A percentile compares a stretch with the other conserved stretches of the same genome.
Evolutionary conservation across 495 filamentous ascomycete genomes (phyloP).

Genomic region (Hypoxylon trugodes): DNA sequence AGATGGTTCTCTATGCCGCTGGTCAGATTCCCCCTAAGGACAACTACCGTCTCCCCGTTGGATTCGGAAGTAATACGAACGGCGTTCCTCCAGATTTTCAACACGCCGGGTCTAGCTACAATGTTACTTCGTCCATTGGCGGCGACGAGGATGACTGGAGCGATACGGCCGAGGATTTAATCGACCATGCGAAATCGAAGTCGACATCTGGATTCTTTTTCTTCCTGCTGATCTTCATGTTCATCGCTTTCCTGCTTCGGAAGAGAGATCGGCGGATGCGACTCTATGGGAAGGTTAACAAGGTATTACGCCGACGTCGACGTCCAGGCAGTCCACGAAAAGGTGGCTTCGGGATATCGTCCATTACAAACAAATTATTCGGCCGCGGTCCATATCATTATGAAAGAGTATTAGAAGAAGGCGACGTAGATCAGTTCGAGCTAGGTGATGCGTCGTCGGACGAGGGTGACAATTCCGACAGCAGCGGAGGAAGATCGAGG

Average conservation of each 20-base stretch:
- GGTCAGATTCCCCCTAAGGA: slow-evolving; percentile 77
- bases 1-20: slow-evolving; percentile 96
- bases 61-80: slow-evolving; percentile 83
- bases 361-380: slow-evolving; percentile 65
- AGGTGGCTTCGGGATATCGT: slow-evolving; percentile 63
- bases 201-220: slow-evolving; percentile 81
- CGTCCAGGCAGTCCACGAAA: slow-evolving; percentile 63
- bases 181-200: slow-evolving; percentile 71
- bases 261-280: slow-evolving; percentile 75
- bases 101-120: slow-evolving; percentile 73
- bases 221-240: slow-evolving; percentile 68
- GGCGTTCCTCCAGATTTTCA: slow-evolving; percentile 81
- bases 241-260: slow-evolving; percentile 65
- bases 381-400: slow-evolving; percentile 64
- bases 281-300: slow-evolving; percentile 66
- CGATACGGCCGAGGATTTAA: slow-evolving; percentile 65
- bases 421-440: slow-evolving; percentile 72
- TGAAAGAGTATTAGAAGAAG: slow-evolving; percentile 87
- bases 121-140: slow-evolving; percentile 54
- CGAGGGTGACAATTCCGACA: slow-evolving; percentile 63
- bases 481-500: slow-evolving; percentile 56
- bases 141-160: slow-evolving; percentile 72
- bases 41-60: slow-evolving; percentile 73
- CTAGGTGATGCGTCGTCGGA: slow-evolving; percentile 70
- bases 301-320: slow-evolving; percentile 60